Evolutionary conservation across 2,329 filamentous ascomycete genomes (phyloP), one percentile per base, ranked within the genome.

Genomic region (Nakataea oryzae): DNA sequence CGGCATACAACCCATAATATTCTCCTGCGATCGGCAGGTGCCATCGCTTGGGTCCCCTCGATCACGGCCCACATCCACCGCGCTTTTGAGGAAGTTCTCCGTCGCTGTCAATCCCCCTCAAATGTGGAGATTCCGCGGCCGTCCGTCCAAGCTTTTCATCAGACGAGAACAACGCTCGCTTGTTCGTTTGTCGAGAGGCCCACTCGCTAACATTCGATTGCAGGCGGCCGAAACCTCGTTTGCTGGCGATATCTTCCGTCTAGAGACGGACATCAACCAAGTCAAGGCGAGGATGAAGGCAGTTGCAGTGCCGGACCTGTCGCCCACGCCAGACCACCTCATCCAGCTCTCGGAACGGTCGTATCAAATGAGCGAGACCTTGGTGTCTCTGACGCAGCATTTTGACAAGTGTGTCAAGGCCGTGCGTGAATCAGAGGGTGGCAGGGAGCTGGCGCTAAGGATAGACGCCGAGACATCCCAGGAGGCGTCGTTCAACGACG

Each of bases 341-440:
- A 76, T 81, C 32, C 78, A 79, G 3, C 80, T 96, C 47, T 86
- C 93, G 66, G 80, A 80, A 17, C 86, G 93, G 67, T 93, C 93
- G 0, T 86, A 90, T 65, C 86, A 87, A 68, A 93, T 96, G 86
- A 93, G 93, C 6, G 81, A 87, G 63, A 81, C 91, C 6, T 83
- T 97, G 1, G 84, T 91, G 62, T 91, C 89, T 0, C 78, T 97
- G 4, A 92, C 91, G 9, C 85, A 83, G 29, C 93, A 97, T 74
- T 97, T 96, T 71, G 93, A 97, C 73, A 85, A 96, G 66, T 97
- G 93, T 73, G 90, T 96, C 17, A 93, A 88, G 1, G 93, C 93
- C 0, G 88, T 97, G 56, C 90, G 92, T 64, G 91, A 93, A 60
- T 97, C 93, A 3, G 92, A 96, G 75, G 89, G 89, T 32, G 89